Conservation (phyloP, 129 eudicot genomes). For the Artemisia tridentata region DNA sequence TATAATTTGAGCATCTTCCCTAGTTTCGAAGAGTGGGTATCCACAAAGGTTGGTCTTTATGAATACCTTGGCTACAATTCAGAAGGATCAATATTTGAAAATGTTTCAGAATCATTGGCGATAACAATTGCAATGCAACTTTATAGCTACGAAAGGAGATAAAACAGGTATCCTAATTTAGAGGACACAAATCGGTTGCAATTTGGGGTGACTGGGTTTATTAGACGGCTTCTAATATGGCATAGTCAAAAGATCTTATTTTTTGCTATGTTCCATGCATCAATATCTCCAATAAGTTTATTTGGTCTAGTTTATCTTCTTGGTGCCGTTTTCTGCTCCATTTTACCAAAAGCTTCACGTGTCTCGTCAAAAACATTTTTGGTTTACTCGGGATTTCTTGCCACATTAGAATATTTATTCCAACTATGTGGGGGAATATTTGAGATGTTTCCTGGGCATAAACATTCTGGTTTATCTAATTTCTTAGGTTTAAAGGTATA, state of each 20-base stretch:
- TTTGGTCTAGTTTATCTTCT: conserved; percentile 86
- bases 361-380: conserved; percentile 79
- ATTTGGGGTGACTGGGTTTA: conserved; percentile 63
- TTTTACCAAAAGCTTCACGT: conserved; percentile 78
- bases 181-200: conserved; percentile 51
- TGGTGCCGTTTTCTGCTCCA: conserved; percentile 74
- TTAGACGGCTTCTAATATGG: conserved; percentile 79
- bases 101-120: conserved; percentile 89
- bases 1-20: conserved; percentile 77
- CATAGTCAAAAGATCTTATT: conserved; percentile 87
- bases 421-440: conserved; percentile 87
- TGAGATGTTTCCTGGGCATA: conserved; percentile 91
- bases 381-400: conserved; percentile 79
- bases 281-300: conserved; percentile 90
- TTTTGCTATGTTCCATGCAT: conserved; percentile 75
- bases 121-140: conserved; percentile 97
- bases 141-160: conserved; percentile 97
- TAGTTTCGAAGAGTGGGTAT: conserved; percentile 62
- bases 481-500: conserved; percentile 75
- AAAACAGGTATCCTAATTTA: conserved; percentile 56
- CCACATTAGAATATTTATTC: conserved; percentile 69
- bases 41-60: conserved; percentile 59
- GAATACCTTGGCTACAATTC: conserved; percentile 66
- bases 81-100: conserved; percentile 63
- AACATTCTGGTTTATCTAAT: conserved; percentile 51